Percentiles rank a stretch among this genome's conserved stretches.
Conservation (phyloP, 1,284 basidiomycete species). For the Cryptococcus maquisensis region DNA sequence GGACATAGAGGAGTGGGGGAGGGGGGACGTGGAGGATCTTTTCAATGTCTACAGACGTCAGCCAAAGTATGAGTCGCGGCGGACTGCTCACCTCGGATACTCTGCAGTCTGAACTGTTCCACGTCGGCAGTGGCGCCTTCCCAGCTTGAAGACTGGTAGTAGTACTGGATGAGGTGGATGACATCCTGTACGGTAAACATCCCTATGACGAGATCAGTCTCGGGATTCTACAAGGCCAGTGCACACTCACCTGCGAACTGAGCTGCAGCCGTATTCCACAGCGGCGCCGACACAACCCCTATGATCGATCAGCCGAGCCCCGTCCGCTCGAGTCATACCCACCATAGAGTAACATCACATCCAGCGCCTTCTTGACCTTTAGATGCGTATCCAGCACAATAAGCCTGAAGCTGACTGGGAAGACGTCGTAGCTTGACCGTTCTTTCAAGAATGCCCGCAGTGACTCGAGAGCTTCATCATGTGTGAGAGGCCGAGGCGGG, state of each 20-base stretch:
- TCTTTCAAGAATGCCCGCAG: slow-evolving; percentile 80
- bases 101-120: slow-evolving; percentile 87
- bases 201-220: slow-evolving; percentile 50
- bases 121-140: slow-evolving; percentile 86
- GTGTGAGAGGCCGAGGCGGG: slow-evolving; percentile 42
- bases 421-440: slow-evolving; percentile 87
- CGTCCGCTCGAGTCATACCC: slow-evolving; percentile 21
- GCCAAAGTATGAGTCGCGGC: neutral
- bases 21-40: slow-evolving; percentile 84
- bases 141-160: slow-evolving; percentile 79
- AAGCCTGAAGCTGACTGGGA: slow-evolving; percentile 91
- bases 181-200: slow-evolving; percentile 96
- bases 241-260: slow-evolving; percentile 61
- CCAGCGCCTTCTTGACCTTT: slow-evolving; percentile 86
- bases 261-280: slow-evolving; percentile 93
- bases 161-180: slow-evolving; percentile 95
- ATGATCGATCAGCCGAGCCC: neutral
- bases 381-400: slow-evolving; percentile 94
- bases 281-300: slow-evolving; percentile 96
- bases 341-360: slow-evolving; percentile 86
- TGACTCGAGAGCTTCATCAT: slow-evolving; percentile 68
- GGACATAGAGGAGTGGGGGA: slow-evolving; percentile 84
- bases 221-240: neutral
- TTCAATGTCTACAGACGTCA: slow-evolving; percentile 71
- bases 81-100: slow-evolving; percentile 65